Base-by-base conservation (phyloP, 345 rosid species). In the Laguncularia racemosa region DNA sequence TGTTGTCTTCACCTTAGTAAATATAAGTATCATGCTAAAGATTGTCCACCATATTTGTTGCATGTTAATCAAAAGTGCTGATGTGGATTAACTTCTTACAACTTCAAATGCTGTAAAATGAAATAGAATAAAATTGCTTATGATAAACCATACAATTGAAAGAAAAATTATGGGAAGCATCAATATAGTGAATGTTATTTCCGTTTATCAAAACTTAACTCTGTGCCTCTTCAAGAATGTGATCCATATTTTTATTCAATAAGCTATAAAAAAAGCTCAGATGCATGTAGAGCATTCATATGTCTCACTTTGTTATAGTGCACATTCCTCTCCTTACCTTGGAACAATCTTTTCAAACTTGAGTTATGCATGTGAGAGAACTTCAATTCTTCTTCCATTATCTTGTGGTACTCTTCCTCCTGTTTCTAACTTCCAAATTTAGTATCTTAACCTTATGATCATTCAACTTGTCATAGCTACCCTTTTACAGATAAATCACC, bases 401-500 rank as follows among this genome's bases (percentile, higher is more conserved):
- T 92, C 97, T 13, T 87, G 99, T 59, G 97, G 97, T 48, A 90
- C 97, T 6, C 85, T 90, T 63, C 73, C 0, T 97, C 96, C 65
- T 77, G 84, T 33, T 93, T 97, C 65, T 95, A 90, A 68, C 85
- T 85, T 45, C 80, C 84, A 14, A 90, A 97, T 61, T 74, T 81
- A 2, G 71, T 82, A 73, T 81, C 88, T 19, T 95, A 79, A 70
- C 77, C 89, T 55, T 87, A 97, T 65, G 96, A 97, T 53, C 97
- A 90, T 76, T 54, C 83, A 52, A 76, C 97, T 48, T 73, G 89
- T n/a, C 99, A 89, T 63, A 81, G 85, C 70, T 93, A 91, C 72
- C 97, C 90, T 76, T 84, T 87, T 68, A 96, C 96, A 40, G 97
- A 93, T 58, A 90, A 97, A 70, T 96, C 92, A 15, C 89, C 99